Base-by-base conservation (phyloP, 108 stramenopile genomes). In the Cylindrotheca fusiformis region DNA sequence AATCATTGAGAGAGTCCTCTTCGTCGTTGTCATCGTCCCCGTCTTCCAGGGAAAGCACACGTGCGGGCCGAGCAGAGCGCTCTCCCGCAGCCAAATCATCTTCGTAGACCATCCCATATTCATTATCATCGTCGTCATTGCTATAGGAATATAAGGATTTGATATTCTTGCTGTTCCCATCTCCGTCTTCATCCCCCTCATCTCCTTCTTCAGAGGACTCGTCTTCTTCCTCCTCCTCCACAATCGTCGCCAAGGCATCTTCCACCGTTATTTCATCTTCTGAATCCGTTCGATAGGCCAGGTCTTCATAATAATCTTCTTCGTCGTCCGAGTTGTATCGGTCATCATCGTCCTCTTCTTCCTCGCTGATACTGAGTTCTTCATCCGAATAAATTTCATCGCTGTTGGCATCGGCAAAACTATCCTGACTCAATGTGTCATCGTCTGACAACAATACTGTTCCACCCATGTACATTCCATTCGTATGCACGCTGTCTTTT, bases 151-250 rank as follows among this genome's bases (percentile, higher is more conserved):
- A 28, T 45, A 32, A 10, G 2, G 58, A 59, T 3, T 28, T 6
- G 2, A 6, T 2, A 45, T 22, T 28, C 1, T 12, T 23, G 24
- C 41, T 32, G 55, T 3, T 32, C 1, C 20, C 32, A 21, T 30
- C 32, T 30, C 20, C 55, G 14, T 30, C 3, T 14, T 56, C 55
- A 18, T 27, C 23, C 20, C 18, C 12, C 18, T 32, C 55, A 20
- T 56, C 55, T 25, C 14, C 4, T 2, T 31, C 55, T 3, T 45
- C 58, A 17, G 14, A 1, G 18, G 33, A 41, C 22, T 44, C 36
- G 6, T 24, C 44, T 45, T 20, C 31, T 55, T 55, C 54, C 18
- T 55, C 54, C 8, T 27, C 54, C 18, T 22, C 54, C 26, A 55
- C 25, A 23, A 52, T 52, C 24, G 51, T 52, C 24, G 51, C 24